Conservation (phyloP, 2,329 filamentous ascomycete species). For the Lecanoromycetidae sp. region DNA sequence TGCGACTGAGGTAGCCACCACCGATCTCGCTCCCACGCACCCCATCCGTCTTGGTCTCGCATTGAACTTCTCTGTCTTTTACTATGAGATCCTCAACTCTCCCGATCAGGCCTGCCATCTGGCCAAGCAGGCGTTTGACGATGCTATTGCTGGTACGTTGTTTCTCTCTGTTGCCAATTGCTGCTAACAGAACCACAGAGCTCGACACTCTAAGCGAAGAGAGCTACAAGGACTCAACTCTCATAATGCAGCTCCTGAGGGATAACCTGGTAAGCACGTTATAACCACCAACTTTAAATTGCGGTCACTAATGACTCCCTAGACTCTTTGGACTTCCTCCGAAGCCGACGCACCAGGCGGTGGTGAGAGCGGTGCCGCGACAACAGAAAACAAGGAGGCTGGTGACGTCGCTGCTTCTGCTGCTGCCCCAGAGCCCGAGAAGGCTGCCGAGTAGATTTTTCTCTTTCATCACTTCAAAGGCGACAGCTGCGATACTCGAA, state of each 20-base stretch:
- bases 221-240: slow-evolving; percentile 97
- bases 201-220: slow-evolving; percentile 95
- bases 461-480: slow-evolving; percentile 18
- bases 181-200: slow-evolving; percentile 43
- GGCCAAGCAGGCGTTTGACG: slow-evolving; percentile 90
- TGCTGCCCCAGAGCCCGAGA: slow-evolving; percentile 23
- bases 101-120: slow-evolving; percentile 97
- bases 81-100: slow-evolving; percentile 99
- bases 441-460: slow-evolving; percentile 34
- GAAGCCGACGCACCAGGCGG: slow-evolving; percentile 80
- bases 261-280: slow-evolving; percentile 71
- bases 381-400: slow-evolving; percentile 29
- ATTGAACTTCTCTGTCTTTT: slow-evolving; percentile 97
- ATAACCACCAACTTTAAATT: neutral
- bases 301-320: slow-evolving; percentile 5
- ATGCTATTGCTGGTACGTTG: slow-evolving; percentile 72
- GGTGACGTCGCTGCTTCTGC: slow-evolving; percentile 21
- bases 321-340: slow-evolving; percentile 99
- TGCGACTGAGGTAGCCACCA: slow-evolving; percentile 80
- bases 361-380: slow-evolving; percentile 30
- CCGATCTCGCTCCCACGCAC: slow-evolving; percentile 80
- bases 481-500: slow-evolving; percentile 21
- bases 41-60: slow-evolving; percentile 86
- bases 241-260: slow-evolving; percentile 97
- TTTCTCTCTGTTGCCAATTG: neutral